phyloP scores from a whole-genome alignment of 805 yeast genomes.

The Yamadazyma sp. region DNA sequence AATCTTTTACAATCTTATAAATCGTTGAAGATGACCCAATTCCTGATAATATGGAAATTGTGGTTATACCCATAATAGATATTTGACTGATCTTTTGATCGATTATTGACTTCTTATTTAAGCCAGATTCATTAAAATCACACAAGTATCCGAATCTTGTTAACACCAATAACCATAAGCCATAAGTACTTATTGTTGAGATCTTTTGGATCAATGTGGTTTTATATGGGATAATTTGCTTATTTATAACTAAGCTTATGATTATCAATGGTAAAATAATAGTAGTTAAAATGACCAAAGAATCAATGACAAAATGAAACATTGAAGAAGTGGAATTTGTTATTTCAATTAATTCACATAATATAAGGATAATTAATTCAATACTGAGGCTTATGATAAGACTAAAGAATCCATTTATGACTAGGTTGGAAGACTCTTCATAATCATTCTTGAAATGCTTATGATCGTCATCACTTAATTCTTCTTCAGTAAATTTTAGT shows the following conservation, averaged over 20 bases:
- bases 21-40: conserved; percentile 51
- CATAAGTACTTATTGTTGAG: conserved; percentile 1
- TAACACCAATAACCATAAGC: conserved; percentile 32
- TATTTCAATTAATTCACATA: conserved; percentile 29
- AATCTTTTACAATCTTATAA: conserved; percentile 15
- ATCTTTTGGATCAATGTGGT: conserved; percentile 3
- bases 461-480: not conserved
- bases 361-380: conserved; percentile 29
- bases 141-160: conserved; percentile 33
- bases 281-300: conserved; percentile 36
- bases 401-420: conserved; percentile 22
- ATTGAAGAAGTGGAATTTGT: conserved; percentile 17
- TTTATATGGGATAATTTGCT: conserved; percentile 20
- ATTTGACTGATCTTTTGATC: conserved; percentile 45
- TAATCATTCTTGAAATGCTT: not conserved
- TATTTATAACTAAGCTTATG: conserved; percentile 27
- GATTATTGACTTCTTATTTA: conserved; percentile 22
- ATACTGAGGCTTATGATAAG: conserved; percentile 27
- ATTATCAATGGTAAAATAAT: conserved; percentile 44
- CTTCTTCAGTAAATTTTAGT: conserved; percentile 6
- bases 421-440: not conserved
- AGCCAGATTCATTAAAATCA: not conserved
- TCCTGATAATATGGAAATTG: conserved; percentile 49
- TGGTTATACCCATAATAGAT: conserved; percentile 47
- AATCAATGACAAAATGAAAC: conserved; percentile 38